Base-by-base conservation (phyloP, 202 grass and related monocot species). In the Sporobolus alterniflorus region DNA sequence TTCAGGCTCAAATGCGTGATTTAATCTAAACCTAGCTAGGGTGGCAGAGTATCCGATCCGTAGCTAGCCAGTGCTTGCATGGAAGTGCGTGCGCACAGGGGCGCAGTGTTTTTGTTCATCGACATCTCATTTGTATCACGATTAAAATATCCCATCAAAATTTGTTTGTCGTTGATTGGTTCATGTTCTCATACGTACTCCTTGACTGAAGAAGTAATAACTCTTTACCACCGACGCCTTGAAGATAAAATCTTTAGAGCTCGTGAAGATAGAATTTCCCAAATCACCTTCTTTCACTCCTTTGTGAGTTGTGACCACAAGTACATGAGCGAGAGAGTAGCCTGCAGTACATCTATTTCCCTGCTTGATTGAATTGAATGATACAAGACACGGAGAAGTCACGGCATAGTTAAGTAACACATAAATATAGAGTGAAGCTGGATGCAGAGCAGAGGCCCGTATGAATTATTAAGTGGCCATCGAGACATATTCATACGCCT, bases 361-460 rank as follows among this genome's bases (percentile, higher is more conserved):
- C 21, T 42, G 41, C 69, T 70, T 43, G 25, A 87, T 74, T 68
- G 78, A 82, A 82, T 69, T 87, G 73, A 87, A 88, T 82, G 79
- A 75, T 81, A 52, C 55, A 71, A 80, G 82, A 71, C 87, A 89
- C 82, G 87, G 82, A 89, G 77, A 89, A 81, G 82, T 85, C 87
- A 85, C 71, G 87, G 82, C 64, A 76, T 43, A 81, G 44, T 89
- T 85, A 89, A 85, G 87, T 54, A 84, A 81, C 54, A 54, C 76
- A 65, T 85, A 76, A 81, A 71, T 85, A 55, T 20, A 39, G 36
- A 39, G 36, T 34, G 3, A 67, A 30, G 70, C 46, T 25, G 15
- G 42, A 39, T 39, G 8, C 8, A 39, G 16, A 80, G 87, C n/a
- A n/a, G 81, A 80, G 82, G 75, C 40, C 70, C 65, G 20, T 75